A percentile compares a stretch with the other conserved stretches of the same genome.
Conservation (phyloP, 2,329 filamentous ascomycete genomes). For the Arthrobotrys sphaeroides region DNA sequence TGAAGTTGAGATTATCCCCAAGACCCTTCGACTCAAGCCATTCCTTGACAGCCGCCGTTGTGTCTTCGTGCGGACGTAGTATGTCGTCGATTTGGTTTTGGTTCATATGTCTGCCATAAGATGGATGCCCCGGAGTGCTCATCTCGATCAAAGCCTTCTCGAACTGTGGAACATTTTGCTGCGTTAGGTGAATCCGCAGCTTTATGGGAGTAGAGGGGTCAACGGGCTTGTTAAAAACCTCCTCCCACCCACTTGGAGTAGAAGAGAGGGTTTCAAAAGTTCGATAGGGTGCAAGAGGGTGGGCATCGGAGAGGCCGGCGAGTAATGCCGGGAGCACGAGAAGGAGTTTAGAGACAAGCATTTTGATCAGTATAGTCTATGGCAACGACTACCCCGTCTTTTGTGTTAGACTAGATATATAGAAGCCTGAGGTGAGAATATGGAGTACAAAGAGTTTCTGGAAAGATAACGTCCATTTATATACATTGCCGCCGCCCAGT, state of each 20-base stretch:
- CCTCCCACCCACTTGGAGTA: slow-evolving; percentile 29
- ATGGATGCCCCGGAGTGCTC: slow-evolving; percentile 64
- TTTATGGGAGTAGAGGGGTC: slow-evolving; percentile 62
- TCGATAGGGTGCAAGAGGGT: slow-evolving; percentile 27
- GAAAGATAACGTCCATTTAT: slow-evolving; percentile 18
- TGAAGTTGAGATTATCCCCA: slow-evolving; percentile 59
- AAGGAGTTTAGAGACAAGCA: slow-evolving; percentile 37
- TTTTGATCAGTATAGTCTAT: slow-evolving; percentile 5
- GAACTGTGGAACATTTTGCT: slow-evolving; percentile 58
- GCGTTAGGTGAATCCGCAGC: slow-evolving; percentile 59
- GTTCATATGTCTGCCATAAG: slow-evolving; percentile 66
- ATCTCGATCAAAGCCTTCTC: slow-evolving; percentile 59
- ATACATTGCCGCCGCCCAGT: neutral
- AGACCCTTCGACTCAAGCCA: slow-evolving; percentile 64
- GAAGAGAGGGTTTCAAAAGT: slow-evolving; percentile 31
- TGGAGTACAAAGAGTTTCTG: neutral
- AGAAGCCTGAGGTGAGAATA: neutral
- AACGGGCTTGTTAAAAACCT: slow-evolving; percentile 55
- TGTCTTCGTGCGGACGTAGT: slow-evolving; percentile 62
- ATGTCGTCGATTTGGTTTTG: slow-evolving; percentile 63
- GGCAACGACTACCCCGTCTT: neutral
- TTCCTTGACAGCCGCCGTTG: slow-evolving; percentile 60
- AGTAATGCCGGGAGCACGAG: slow-evolving; percentile 22
- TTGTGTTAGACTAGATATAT: too few species aligned
- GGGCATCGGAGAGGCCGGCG: slow-evolving; percentile 17